Conservation (phyloP, 495 filamentous ascomycete species). For the Penicillium waksmanii region DNA sequence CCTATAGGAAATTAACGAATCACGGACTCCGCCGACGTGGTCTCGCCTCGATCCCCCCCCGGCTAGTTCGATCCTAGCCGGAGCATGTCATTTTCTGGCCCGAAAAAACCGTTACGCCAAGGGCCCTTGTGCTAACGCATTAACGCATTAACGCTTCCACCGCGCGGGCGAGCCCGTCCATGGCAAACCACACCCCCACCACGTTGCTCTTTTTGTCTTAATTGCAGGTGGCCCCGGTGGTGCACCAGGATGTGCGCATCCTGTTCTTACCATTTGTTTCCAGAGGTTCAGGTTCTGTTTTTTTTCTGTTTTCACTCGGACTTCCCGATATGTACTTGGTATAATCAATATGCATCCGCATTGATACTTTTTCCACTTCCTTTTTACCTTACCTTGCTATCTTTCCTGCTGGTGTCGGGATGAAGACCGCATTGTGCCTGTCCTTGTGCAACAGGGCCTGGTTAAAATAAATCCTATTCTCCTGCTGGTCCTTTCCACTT, state of each 20-base stretch:
- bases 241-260: not conserved
- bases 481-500: not conserved
- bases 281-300: not conserved
- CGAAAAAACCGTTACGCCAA: constrained; percentile 48
- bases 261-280: not conserved
- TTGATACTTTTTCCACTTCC: not conserved
- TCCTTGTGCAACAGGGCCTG: constrained; percentile 15
- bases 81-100: constrained; percentile 29
- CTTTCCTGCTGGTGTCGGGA: not conserved
- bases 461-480: constrained; percentile 11
- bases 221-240: not conserved
- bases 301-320: not conserved
- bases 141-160: constrained; percentile 23
- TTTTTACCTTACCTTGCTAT: not conserved
- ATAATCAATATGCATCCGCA: not conserved
- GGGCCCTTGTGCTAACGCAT: constrained; percentile 24
- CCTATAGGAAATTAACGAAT: constrained; percentile 25
- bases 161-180: constrained; percentile 42
- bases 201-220: constrained; percentile 9
- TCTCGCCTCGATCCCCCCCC: constrained; percentile 25
- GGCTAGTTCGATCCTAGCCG: constrained; percentile 29
- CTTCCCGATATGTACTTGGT: not conserved
- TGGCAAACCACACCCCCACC: constrained; percentile 34
- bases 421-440: constrained; percentile 22
- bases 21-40: constrained; percentile 14